A percentile compares a stretch with the other conserved stretches of the same genome.
phyloP scores from a whole-genome alignment of 805 yeast species.

The Lipomyces chichibuensis region DNA sequence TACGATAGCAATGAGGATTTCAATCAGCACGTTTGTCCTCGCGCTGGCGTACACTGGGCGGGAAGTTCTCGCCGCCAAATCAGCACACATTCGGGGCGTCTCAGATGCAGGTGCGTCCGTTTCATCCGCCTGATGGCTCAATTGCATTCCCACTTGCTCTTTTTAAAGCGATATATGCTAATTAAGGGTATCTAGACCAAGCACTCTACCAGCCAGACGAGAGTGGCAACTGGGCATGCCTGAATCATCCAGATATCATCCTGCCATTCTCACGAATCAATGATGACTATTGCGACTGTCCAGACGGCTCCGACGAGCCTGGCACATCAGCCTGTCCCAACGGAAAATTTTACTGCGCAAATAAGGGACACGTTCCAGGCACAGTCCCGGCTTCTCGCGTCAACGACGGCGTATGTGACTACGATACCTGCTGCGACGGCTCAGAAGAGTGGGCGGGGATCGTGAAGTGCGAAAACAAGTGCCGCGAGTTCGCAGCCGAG shows the following conservation, averaged over 20 bases:
- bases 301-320: slow-evolving; percentile 97
- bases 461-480: slow-evolving; percentile 58
- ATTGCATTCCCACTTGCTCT: background rate
- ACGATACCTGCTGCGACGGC: slow-evolving; percentile 89
- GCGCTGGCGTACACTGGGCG: background rate
- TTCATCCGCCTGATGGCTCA: background rate
- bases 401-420: slow-evolving; percentile 91
- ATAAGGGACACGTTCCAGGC: slow-evolving; percentile 67
- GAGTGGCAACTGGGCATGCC: slow-evolving; percentile 68
- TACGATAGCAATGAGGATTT: slow-evolving; percentile 5
- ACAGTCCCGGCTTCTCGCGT: slow-evolving; percentile 69
- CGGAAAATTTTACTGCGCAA: slow-evolving; percentile 71
- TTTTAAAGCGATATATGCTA: background rate
- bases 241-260: slow-evolving; percentile 65
- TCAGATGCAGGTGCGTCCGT: slow-evolving; percentile 10
- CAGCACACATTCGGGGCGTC: slow-evolving; percentile 14
- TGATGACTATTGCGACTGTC: slow-evolving; percentile 93
- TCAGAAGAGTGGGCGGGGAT: slow-evolving; percentile 66
- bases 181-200: slow-evolving; percentile 2
- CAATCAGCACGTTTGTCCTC: background rate
- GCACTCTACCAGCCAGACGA: slow-evolving; percentile 54
- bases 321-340: slow-evolving; percentile 82
- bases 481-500: slow-evolving; percentile 54
- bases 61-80: slow-evolving; percentile 6
- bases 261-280: slow-evolving; percentile 68